Percentiles rank a stretch among this genome's conserved stretches.
Evolutionary conservation across 2,329 filamentous ascomycete species (phyloP).

Genomic region (Fusarium sarcochroum): DNA sequence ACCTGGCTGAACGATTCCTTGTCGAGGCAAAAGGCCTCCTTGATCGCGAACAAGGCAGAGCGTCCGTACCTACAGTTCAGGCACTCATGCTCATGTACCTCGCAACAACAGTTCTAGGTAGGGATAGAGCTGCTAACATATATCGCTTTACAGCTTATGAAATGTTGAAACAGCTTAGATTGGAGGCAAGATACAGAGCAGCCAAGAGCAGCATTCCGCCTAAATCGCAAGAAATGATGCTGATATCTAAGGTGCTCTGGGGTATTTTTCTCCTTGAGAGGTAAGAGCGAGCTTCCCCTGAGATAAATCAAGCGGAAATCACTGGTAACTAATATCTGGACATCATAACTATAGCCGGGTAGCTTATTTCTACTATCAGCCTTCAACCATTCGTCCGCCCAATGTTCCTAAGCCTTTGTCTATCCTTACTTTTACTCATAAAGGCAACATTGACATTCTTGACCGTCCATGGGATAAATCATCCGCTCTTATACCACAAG

Average conservation of each 20-base stretch:
- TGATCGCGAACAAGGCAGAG: background rate
- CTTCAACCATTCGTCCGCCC: constrained; percentile 1
- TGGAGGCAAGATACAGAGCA: background rate
- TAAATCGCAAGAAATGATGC: background rate
- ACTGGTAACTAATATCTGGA: background rate
- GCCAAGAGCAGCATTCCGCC: background rate
- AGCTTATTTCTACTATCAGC: constrained; percentile 11
- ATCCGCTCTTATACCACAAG: constrained; percentile 2
- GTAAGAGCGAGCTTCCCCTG: background rate
- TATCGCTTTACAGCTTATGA: constrained; percentile 5
- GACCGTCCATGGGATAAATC: background rate
- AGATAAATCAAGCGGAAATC: no score
- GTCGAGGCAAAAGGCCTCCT: background rate
- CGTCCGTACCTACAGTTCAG: constrained; percentile 1
- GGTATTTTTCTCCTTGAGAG: constrained; percentile 7
- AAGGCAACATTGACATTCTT: constrained; percentile 4
- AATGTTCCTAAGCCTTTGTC: constrained; percentile 1
- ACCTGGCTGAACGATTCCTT: constrained; percentile 1
- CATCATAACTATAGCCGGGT: background rate
- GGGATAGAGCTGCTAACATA: background rate
- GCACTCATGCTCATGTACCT: constrained; percentile 8
- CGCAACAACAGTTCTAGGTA: background rate
- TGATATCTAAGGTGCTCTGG: constrained; percentile 9
- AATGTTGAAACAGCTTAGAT: background rate
- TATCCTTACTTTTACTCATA: background rate